A percentile compares a stretch with the other conserved stretches of the same genome.
phyloP scores from a whole-genome alignment of 140 eudicot genomes.

The Senecio squalidus region DNA sequence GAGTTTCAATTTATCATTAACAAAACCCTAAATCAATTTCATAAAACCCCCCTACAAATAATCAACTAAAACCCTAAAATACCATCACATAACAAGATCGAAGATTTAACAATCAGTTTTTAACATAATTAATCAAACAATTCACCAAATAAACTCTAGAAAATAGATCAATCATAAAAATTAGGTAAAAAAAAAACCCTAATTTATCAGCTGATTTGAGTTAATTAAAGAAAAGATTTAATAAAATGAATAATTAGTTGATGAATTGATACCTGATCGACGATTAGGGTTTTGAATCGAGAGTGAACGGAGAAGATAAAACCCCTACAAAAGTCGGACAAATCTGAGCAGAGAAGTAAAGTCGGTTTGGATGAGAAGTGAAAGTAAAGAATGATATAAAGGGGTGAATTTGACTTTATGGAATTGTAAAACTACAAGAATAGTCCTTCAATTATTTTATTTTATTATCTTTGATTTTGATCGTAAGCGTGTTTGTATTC shows the following conservation, averaged over 20 bases:
- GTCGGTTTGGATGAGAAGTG: slow-evolving; percentile 24
- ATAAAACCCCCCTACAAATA: too few relatives aligned
- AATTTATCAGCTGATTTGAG: not conserved
- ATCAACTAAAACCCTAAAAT: not conserved
- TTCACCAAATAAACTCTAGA: too few relatives aligned
- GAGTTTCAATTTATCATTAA: too few relatives aligned
- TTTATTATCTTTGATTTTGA: too few relatives aligned
- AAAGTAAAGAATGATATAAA: not conserved
- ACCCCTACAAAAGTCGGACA: slow-evolving; percentile 44
- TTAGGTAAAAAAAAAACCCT: not conserved
- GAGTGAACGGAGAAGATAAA: not conserved
- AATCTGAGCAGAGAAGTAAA: slow-evolving; percentile 26
- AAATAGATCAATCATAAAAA: not conserved
- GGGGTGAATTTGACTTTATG: not conserved
- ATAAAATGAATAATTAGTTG: not conserved
- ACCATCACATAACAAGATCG: not conserved
- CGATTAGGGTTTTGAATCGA: slow-evolving; percentile 35
- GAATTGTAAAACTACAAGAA: not conserved
- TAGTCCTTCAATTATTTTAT: not conserved
- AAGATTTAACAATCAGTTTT: not conserved
- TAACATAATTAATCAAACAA: too few relatives aligned
- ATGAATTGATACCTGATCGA: slow-evolving; percentile 41
- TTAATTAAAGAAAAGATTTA: not conserved
- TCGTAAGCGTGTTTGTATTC: too few relatives aligned
- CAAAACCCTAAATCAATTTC: too few relatives aligned